Evolutionary conservation across 345 rosid genomes (phyloP), one percentile per base, ranked within the genome.

Genomic region (Aquilaria malaccensis): DNA sequence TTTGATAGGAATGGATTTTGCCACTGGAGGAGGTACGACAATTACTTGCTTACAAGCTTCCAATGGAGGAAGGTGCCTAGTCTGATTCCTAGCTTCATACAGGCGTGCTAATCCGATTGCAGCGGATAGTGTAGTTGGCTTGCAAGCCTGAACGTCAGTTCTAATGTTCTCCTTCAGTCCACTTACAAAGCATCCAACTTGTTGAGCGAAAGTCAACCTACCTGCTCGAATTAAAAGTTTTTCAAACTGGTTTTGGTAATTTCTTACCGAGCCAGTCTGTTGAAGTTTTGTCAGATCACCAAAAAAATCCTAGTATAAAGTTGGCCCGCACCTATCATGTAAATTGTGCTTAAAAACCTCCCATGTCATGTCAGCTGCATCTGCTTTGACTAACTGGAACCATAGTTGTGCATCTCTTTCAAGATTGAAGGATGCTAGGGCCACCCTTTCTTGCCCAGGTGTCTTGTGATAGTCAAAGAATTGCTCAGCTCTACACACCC

Each of bases 1-100:
- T 32, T 64, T 55, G 1, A 64, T n/a, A 13, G 9, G 37, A 33
- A 51, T 13, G 3, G 0, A 2, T 29, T 1, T 30, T 0, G 50
- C 0, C 2, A n/a, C 0, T 2, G 1, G 2, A 6, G 30, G 46
- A 6, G 7, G 41, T 30, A 3, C 10, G 9, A 1, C 3, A n/a
- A 6, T 2, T 30, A 0, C 30, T 0, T 11, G 37, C 22, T 11
- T 15, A 5, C 50, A 3, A 2, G 2, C 11, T 6, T 33, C 3
- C 4, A 9, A 13, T 13, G 14, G 31, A 30, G 10, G n/a, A 1
- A 6, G 9, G 0, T 9, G n/a, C 6, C 6, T 10, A 0, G 11
- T 7, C 1, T 46, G 15, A 29, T 65, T 65, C 2, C 4, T 2
- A 1, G 29, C n/a, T 14, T 65, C 68, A 7, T 32, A 48, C 0